These are phyloP conservation scores for Trypanosoma conorhini DNA, from an alignment of 208 protist species.

Conservation along the genomic window DNA sequence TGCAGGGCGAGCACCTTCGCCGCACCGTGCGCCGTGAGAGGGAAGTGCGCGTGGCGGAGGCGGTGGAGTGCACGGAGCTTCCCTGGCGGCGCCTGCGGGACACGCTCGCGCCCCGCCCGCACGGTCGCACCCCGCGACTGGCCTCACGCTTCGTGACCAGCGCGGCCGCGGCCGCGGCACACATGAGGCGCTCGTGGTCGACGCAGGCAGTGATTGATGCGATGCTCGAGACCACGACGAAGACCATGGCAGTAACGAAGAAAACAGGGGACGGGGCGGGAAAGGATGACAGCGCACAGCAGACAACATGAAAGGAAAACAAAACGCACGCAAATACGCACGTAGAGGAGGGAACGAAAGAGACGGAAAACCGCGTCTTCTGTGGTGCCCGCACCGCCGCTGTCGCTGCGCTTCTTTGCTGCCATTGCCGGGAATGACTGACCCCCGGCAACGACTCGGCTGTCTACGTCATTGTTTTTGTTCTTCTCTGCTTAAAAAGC, in stretches of 20 bases:
- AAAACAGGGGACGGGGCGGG: neutral
- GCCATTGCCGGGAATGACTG: neutral
- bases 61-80: neutral
- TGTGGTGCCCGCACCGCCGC: neutral
- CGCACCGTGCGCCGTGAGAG: slow-evolving; percentile 3
- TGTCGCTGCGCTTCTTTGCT: neutral
- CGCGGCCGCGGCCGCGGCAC: neutral
- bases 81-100: slow-evolving; percentile 13
- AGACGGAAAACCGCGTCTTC: neutral
- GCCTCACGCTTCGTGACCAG: neutral
- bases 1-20: neutral
- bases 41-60: neutral
- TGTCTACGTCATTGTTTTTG: neutral
- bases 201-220: slow-evolving; percentile 15
- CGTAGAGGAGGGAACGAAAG: neutral
- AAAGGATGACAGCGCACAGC: neutral
- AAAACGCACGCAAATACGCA: neutral
- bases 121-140: neutral
- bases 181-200: slow-evolving; percentile 7
- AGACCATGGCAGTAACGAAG: neutral
- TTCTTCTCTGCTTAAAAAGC: no score
- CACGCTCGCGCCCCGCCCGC: neutral
- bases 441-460: neutral
- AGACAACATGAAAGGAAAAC: neutral
- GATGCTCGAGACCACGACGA: slow-evolving; percentile 7